Evolutionary conservation across 106 monocot genomes (phyloP), one percentile per base, ranked within the genome.

Genomic region (Acorus calamus): DNA sequence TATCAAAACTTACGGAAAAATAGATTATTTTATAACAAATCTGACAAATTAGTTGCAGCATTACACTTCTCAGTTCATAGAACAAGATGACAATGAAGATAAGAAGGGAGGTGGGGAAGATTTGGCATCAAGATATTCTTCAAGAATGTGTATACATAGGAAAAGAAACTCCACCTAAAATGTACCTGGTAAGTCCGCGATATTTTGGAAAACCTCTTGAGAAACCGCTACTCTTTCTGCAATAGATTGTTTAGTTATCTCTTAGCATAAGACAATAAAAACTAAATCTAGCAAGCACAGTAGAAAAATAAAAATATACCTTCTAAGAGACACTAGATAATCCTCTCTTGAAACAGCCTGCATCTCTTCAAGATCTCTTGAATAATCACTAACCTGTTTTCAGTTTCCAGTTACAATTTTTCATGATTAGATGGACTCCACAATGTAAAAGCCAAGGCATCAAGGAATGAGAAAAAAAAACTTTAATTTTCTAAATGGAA

Each of bases 351-450:
- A 87, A 12, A 96, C 69, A 78, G 78, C 79, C 53, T 96, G 87
- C 96, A 96, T 96, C 76, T 96, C 90, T 74, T 96, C 91, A 70
- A 96, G 78, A 84, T 96, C 96, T 83, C 91, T 87, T 45, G 87
- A 74, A 81, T 96, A 96, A 60, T 96, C 96, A 52, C 76, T 91
- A 45, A 96, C 91, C 96, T 96, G 76, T 52, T 76, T 28, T 28
- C 28, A 28, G 28, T 28, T 28, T 28, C 28, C 28, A 28, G 28
- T 28, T 0, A 28, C 0, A 28, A 28, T 0, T 0, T 28, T 28
- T 28, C 28, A 28, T 28, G 28, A 28, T 28, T 28, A 28, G 28
- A 28, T 28, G 28, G 28, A 28, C 28, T 28, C 28, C 28, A 28
- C 28, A 28, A 28, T 28, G 28, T 28, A 28, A 28, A 28, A 28